Percentiles rank a stretch among this genome's conserved stretches.
Conservation (phyloP, 2,329 filamentous ascomycete genomes). For the Exophiala phaeomuriformis region DNA sequence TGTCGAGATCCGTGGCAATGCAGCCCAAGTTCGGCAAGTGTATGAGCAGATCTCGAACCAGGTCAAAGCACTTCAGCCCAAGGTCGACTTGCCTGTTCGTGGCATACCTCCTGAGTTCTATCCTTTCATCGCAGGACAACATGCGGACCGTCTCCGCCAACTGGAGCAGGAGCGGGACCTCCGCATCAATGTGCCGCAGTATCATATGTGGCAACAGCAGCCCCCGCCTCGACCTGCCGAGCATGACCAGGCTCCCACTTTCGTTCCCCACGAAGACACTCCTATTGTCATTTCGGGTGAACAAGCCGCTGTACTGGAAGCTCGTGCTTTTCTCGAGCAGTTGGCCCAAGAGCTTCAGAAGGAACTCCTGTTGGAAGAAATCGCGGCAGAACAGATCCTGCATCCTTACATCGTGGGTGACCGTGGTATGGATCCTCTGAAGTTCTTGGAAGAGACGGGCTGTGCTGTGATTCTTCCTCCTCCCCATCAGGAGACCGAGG, state of each 20-base stretch:
- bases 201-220: conserved; percentile 64
- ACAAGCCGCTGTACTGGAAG: conserved; percentile 70
- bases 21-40: conserved; percentile 76
- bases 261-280: conserved; percentile 63
- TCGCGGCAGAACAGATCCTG: conserved; percentile 74
- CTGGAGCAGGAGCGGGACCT: conserved; percentile 69
- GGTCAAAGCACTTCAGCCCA: conserved; percentile 75
- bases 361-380: conserved; percentile 68
- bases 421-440: conserved; percentile 67
- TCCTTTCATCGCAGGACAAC: conserved; percentile 81
- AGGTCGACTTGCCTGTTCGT: conserved; percentile 71
- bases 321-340: conserved; percentile 71
- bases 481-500: conserved; percentile 68
- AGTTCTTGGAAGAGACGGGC: conserved; percentile 85
- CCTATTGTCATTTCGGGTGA: conserved; percentile 84
- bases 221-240: conserved; percentile 57
- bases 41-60: conserved; percentile 79
- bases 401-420: conserved; percentile 95
- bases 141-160: conserved; percentile 59
- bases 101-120: conserved; percentile 87
- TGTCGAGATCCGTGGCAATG: conserved; percentile 84
- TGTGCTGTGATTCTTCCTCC: conserved; percentile 80
- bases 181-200: conserved; percentile 73
- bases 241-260: conserved; percentile 60
- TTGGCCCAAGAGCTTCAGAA: conserved; percentile 67